A percentile compares a stretch with the other conserved stretches of the same genome.
Evolutionary conservation across 2,329 filamentous ascomycete species (phyloP).

Genomic region (Camptophora hylomeconis): DNA sequence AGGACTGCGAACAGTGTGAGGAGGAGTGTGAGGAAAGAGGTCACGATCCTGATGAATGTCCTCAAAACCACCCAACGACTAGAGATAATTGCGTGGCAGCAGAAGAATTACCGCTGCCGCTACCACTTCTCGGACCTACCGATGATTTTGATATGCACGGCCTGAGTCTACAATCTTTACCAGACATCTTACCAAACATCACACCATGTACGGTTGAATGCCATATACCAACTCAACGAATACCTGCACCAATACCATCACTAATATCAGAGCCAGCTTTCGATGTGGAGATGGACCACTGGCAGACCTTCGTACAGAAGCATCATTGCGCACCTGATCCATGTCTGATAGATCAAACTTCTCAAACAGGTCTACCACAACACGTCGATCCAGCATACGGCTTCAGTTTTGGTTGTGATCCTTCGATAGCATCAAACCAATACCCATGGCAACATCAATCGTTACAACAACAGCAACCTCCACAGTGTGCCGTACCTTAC

Average conservation of each 20-base stretch:
- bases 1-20: conserved; percentile 8
- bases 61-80: conserved; percentile 14
- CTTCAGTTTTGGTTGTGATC: conserved; percentile 5
- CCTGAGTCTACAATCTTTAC: conserved; percentile 1
- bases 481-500: conserved; percentile 4
- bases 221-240: background rate
- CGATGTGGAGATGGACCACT: conserved; percentile 5
- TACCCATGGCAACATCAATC: conserved; percentile 4
- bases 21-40: conserved; percentile 12
- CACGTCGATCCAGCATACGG: conserved; percentile 4
- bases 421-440: conserved; percentile 3
- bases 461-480: background rate
- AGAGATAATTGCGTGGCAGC: conserved; percentile 6
- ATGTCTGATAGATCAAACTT: conserved; percentile 3
- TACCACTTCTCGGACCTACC: conserved; percentile 2
- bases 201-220: conserved; percentile 4
- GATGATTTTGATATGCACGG: conserved; percentile 4
- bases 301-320: conserved; percentile 5
- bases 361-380: conserved; percentile 4
- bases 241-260: too few relatives aligned
- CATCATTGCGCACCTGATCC: conserved; percentile 6
- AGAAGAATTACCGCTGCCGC: conserved; percentile 3
- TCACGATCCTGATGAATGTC: conserved; percentile 14
- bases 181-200: conserved; percentile 6
- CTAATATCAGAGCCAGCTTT: conserved; percentile 2